phyloP scores from a whole-genome alignment of 2,329 filamentous ascomycete species.

The Penicillium sclerotigenum region DNA sequence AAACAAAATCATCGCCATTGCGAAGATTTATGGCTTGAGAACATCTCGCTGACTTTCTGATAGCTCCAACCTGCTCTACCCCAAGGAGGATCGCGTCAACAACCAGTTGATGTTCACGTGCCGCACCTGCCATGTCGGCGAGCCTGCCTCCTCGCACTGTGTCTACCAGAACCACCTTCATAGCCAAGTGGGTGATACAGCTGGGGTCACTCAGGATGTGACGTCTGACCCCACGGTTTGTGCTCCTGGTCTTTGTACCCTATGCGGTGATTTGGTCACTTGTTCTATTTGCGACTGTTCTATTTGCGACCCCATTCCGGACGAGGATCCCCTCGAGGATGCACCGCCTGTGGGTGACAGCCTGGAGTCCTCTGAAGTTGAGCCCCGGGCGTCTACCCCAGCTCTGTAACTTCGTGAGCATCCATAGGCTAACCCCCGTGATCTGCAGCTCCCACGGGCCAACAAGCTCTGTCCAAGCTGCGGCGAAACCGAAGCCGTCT shows the following conservation, averaged over 20 bases:
- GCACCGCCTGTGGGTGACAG: constrained; percentile 9
- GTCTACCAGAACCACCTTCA: constrained; percentile 94
- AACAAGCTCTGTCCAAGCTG: constrained; percentile 83
- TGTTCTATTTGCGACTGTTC: constrained; percentile 56
- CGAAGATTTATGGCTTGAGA: neutral
- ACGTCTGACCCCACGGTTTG: constrained; percentile 97
- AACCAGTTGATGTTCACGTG: constrained; percentile 92
- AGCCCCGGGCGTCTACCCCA: neutral
- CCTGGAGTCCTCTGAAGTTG: neutral
- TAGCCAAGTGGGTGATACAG: constrained; percentile 88
- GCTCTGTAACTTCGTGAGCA: constrained; percentile 13
- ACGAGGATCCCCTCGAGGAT: constrained; percentile 17
- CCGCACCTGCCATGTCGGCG: constrained; percentile 89
- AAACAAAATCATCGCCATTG: neutral
- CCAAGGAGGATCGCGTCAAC: constrained; percentile 83
- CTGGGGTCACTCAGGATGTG: constrained; percentile 95
- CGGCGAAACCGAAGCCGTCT: constrained; percentile 84
- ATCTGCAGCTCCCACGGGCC: constrained; percentile 76
- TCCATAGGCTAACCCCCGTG: constrained; percentile 32
- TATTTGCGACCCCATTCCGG: constrained; percentile 47
- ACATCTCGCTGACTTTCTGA: constrained; percentile 21
- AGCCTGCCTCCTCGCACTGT: constrained; percentile 81
- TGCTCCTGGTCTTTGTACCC: constrained; percentile 57
- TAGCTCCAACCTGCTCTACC: constrained; percentile 95
- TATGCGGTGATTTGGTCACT: constrained; percentile 57